Base-by-base conservation (phyloP, 208 protist species). In the Trypanosomatidae sp. region DNA sequence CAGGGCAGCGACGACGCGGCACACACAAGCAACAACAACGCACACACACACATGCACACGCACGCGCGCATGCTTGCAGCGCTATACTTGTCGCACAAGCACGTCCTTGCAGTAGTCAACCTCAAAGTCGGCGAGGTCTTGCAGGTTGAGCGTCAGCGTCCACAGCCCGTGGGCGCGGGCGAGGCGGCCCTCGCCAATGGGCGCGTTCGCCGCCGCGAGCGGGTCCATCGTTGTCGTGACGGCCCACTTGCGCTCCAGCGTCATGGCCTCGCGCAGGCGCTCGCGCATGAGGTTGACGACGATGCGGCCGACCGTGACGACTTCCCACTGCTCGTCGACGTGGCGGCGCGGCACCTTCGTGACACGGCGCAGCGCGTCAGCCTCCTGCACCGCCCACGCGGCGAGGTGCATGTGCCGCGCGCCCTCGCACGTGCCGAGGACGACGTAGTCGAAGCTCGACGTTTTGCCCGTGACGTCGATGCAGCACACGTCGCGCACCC, bases 71-170 rank as follows among this genome's bases (percentile, higher is more conserved):
- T 28, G 18, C 7, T 45, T 35, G 6, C 20, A 33, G n/a, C 41
- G 7, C 26, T 61, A 89, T 54, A 76, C 48, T 32, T 92, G 82
- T 3, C 54, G 53, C 52, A 92, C 61, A 30, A 92, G 63, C 4
- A 82, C 54, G 41, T 92, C 82, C 41, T 92, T 92, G 65, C 82
- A 92, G 62, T 92, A 92, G 53, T 92, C 82, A 15, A 92, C 74
- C 49, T 93, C 85, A 64, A 90, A 93, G 50, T 93, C 85, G 48
- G 89, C 81, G 22, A 93, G 53, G 50, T 93, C 85, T 45, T 93
- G 85, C 41, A 93, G 47, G 52, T 93, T 93, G 19, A 93, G 44
- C 33, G 85, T 93, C 37, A 93, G 55, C 7, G 85, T 88, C 81
- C 85, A 93, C 35, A 93, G 60, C 6, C 85, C 85, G 52, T 93